A percentile compares a stretch with the other conserved stretches of the same genome.
Evolutionary conservation across 305 asterid species (phyloP).

Genomic region (Ajuga reptans): DNA sequence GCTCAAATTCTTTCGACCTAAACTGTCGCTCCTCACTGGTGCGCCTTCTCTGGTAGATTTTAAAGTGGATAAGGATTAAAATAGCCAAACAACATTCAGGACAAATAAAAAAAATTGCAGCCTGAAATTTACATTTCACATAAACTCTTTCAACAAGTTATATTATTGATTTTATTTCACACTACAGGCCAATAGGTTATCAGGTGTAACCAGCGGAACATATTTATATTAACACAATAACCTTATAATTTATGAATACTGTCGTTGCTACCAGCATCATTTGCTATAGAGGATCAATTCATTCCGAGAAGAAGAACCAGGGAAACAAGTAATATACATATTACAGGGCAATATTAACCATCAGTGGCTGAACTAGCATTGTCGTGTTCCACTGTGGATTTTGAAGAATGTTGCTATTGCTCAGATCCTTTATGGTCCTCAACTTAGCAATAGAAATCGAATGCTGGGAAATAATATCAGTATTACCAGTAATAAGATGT

Average conservation of each 20-base stretch:
- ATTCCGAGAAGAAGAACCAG: neutral
- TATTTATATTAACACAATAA: neutral
- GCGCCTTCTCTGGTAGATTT: conserved; percentile 49
- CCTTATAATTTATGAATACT: neutral
- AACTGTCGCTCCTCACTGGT: conserved; percentile 36
- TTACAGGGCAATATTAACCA: no score
- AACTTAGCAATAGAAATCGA: neutral
- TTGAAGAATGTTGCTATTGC: neutral
- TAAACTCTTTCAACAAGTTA: neutral
- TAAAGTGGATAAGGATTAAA: conserved; percentile 12
- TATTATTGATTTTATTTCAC: neutral
- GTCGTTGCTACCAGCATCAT: neutral
- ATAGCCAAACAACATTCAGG: conserved; percentile 18
- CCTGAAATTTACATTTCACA: neutral
- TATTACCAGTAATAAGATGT: neutral
- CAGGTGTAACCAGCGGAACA: neutral
- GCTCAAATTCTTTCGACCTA: conserved; percentile 45
- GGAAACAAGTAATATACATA: neutral
- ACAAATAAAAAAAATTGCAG: neutral
- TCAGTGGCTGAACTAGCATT: neutral
- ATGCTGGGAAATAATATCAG: neutral
- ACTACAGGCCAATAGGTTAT: neutral
- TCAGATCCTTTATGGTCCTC: neutral
- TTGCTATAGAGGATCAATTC: conserved; percentile 1
- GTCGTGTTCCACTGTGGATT: neutral